These are phyloP conservation scores for Ceratocystis cacaofunesta DNA, from an alignment of 2,329 filamentous ascomycete species.

Conservation along the genomic window DNA sequence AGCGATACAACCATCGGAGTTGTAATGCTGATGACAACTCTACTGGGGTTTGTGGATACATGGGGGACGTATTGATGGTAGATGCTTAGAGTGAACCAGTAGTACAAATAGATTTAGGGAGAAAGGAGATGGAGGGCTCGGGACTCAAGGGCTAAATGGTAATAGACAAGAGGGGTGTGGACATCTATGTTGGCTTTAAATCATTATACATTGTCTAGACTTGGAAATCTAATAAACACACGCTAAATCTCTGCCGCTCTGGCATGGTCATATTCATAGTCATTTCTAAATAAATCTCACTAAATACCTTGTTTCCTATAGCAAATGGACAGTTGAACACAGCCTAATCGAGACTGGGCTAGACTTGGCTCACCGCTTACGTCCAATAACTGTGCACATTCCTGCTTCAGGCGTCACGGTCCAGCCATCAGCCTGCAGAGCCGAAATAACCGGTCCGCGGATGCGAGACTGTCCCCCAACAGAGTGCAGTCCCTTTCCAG, in stretches of 20 bases:
- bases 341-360: neutral
- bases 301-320: neutral
- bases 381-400: constrained; percentile 44
- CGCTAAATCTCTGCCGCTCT: neutral
- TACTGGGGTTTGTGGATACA: constrained; percentile 44
- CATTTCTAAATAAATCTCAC: neutral
- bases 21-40: constrained; percentile 45
- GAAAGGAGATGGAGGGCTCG: neutral
- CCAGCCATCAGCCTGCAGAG: constrained; percentile 68
- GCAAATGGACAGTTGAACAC: neutral
- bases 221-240: neutral
- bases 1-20: constrained; percentile 38
- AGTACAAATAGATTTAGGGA: neutral
- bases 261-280: neutral
- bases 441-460: constrained; percentile 64
- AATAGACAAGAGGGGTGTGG: neutral
- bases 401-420: constrained; percentile 59
- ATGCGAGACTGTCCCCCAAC: constrained; percentile 60
- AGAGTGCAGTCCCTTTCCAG: constrained; percentile 67
- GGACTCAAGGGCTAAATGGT: neutral
- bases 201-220: neutral
- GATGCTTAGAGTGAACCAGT: no score
- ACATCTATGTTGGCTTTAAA: neutral
- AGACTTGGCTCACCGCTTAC: neutral
- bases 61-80: constrained; percentile 37